Conservation (phyloP, 495 filamentous ascomycete genomes). For the Clavariopsis aquatica region DNA sequence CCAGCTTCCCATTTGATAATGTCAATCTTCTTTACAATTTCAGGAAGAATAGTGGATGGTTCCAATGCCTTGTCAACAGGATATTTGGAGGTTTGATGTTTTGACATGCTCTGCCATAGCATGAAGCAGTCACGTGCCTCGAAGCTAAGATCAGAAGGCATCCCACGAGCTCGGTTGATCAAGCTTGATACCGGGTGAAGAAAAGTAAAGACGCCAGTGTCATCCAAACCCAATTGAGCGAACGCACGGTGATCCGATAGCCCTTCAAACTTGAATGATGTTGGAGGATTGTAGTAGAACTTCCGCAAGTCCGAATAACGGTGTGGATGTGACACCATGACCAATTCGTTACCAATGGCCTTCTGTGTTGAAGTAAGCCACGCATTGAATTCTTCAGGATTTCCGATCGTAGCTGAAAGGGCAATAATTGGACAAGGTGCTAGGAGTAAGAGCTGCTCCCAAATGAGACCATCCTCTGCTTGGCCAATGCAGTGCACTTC, state of each 20-base stretch:
- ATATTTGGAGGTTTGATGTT: constrained; percentile 48
- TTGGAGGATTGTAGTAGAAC: constrained; percentile 59
- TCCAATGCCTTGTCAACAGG: constrained; percentile 49
- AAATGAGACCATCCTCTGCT: constrained; percentile 73
- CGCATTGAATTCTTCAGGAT: constrained; percentile 66
- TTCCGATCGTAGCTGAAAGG: constrained; percentile 77
- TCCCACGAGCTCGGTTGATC: constrained; percentile 57
- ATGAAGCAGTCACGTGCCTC: constrained; percentile 70
- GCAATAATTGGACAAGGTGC: constrained; percentile 78
- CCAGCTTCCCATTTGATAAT: constrained; percentile 63
- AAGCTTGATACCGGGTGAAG: constrained; percentile 70
- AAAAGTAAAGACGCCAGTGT: constrained; percentile 53
- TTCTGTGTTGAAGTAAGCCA: constrained; percentile 67
- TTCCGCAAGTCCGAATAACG: constrained; percentile 76
- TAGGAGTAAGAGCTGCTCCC: constrained; percentile 76
- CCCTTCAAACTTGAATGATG: constrained; percentile 58
- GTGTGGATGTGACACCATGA: constrained; percentile 64
- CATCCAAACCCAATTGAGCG: constrained; percentile 55
- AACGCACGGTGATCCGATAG: constrained; percentile 50
- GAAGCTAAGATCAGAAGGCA: constrained; percentile 64
- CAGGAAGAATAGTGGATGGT: constrained; percentile 48
- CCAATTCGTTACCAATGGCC: constrained; percentile 57
- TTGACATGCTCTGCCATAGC: constrained; percentile 63
- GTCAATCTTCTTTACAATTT: constrained; percentile 59
- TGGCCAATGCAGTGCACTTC: constrained; percentile 82